Percentiles rank a stretch among this genome's conserved stretches.
phyloP scores from a whole-genome alignment of 2,329 filamentous ascomycete species.

The Stachybotrys elegans region DNA sequence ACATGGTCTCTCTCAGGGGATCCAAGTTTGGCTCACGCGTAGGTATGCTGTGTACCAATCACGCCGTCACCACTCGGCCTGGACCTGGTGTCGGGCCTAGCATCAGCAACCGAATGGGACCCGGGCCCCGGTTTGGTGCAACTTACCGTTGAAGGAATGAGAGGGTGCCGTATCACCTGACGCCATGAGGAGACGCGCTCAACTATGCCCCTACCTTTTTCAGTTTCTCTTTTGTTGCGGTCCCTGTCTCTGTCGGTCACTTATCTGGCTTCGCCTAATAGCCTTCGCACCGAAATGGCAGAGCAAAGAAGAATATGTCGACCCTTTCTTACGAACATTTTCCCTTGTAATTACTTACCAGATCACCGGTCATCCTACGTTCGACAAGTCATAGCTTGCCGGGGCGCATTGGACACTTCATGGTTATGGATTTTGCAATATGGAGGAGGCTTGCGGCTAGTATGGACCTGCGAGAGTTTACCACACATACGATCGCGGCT shows the following conservation, averaged over 20 bases:
- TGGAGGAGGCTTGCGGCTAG: slow-evolving; percentile 28
- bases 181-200: too few species aligned
- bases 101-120: slow-evolving; percentile 52
- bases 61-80: slow-evolving; percentile 80
- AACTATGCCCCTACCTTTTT: too few species aligned
- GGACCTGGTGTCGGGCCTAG: slow-evolving; percentile 73
- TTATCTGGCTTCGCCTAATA: slow-evolving; percentile 14
- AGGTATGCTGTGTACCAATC: slow-evolving; percentile 98
- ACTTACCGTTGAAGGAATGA: slow-evolving; percentile 46
- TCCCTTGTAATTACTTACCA: slow-evolving; percentile 47
- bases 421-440: slow-evolving; percentile 58
- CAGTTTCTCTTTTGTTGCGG: not conserved
- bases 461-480: slow-evolving; percentile 14
- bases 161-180: slow-evolving; percentile 19
- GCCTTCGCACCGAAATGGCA: slow-evolving; percentile 27
- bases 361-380: slow-evolving; percentile 55
- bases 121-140: slow-evolving; percentile 52
- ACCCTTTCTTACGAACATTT: slow-evolving; percentile 43
- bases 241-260: not conserved
- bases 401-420: slow-evolving; percentile 57
- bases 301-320: slow-evolving; percentile 40
- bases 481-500: too few species aligned
- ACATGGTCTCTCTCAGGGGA: slow-evolving; percentile 97
- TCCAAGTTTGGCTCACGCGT: slow-evolving; percentile 98
- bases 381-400: slow-evolving; percentile 41